Base-by-base conservation (phyloP, 2,329 filamentous ascomycete genomes). In the Bimuria novae-zelandiae region DNA sequence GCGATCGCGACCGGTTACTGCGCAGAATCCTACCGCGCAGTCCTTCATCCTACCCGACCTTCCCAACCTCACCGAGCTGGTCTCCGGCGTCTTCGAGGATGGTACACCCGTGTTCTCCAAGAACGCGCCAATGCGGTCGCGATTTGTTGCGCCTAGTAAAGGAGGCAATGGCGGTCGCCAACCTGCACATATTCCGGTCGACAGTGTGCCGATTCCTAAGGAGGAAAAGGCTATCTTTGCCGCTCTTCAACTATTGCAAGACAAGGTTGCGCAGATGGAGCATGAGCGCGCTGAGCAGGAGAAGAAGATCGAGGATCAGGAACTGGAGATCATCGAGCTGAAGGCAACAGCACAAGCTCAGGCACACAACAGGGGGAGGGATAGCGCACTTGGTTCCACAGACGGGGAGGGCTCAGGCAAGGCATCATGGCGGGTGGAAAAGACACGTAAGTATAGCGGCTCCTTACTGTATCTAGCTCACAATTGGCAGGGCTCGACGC, bases 141-240 rank as follows among this genome's bases (percentile, higher is more conserved):
- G 82, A 30, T 85, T 84, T 67, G 75, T 79, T 3, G 80, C 80
- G 14, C 77, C 76, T n/a, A 70, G 73, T 3, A 69, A 72, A 42
- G 70, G 35, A 62, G 56, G 56, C 23, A 61, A 59, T 35, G 59
- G 62, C 16, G 56, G 63, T 5, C 65, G 69, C 37, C 63, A 69
- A 3, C 63, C 70, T 2, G 65, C 67, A 30, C 65, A 85, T 61
- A 67, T 76, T 11, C 76, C 78, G 0, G 70, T 87, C 17, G 78
- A 84, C 32, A 76, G 79, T 11, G 75, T 86, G 10, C 78, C 82
- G 0, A 77, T 86, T 40, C 84, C 84, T 0, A 77, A 82, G 11
- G 84, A 87, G 43, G 85, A 87, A 57, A 85, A 87, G 67, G 81
- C 80, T 2, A 79, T 88, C 42, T 85, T 84, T 62, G 77, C 82